These are phyloP conservation scores for Coniochaeta hoffmannii DNA, from an alignment of 2,329 filamentous ascomycete genomes.

Conservation along the genomic window DNA sequence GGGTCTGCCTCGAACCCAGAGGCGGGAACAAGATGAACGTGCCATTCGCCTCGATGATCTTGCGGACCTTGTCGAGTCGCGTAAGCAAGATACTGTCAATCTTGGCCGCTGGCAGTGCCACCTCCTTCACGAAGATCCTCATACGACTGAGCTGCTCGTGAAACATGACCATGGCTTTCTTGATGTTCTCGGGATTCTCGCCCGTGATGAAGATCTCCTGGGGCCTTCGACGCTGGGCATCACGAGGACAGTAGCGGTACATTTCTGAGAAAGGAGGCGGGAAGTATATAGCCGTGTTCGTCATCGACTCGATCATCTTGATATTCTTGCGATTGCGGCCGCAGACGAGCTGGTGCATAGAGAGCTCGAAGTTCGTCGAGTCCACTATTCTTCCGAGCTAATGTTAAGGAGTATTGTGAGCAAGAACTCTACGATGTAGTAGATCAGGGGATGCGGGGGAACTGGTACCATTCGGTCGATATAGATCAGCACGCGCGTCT, in stretches of 20 bases:
- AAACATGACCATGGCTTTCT: constrained; percentile 83
- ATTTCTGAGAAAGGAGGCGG: constrained; percentile 88
- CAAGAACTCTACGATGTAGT: neutral
- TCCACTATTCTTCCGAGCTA: constrained; percentile 71
- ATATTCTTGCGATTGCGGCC: constrained; percentile 95
- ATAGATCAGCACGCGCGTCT: constrained; percentile 91
- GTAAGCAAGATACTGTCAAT: constrained; percentile 90
- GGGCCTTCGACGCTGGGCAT: constrained; percentile 73
- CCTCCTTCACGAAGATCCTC: constrained; percentile 85
- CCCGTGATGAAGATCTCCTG: constrained; percentile 95
- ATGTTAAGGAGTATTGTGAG: neutral
- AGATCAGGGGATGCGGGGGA: neutral
- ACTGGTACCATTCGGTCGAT: constrained; percentile 80
- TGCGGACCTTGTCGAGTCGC: constrained; percentile 90
- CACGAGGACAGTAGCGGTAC: constrained; percentile 81
- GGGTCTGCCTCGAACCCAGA: constrained; percentile 74
- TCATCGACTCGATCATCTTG: constrained; percentile 92
- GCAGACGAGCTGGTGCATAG: constrained; percentile 85
- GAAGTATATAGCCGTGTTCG: constrained; percentile 96
- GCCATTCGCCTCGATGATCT: constrained; percentile 94
- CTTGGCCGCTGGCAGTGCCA: constrained; percentile 82
- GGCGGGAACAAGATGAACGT: constrained; percentile 90
- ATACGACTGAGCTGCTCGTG: constrained; percentile 76
- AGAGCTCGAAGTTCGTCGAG: constrained; percentile 72
- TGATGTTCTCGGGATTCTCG: constrained; percentile 74